Percentiles rank a stretch among this genome's conserved stretches.
Evolutionary conservation across 192 early-diverging fungal species (phyloP).

Genomic region (Backusella psychrophila): DNA sequence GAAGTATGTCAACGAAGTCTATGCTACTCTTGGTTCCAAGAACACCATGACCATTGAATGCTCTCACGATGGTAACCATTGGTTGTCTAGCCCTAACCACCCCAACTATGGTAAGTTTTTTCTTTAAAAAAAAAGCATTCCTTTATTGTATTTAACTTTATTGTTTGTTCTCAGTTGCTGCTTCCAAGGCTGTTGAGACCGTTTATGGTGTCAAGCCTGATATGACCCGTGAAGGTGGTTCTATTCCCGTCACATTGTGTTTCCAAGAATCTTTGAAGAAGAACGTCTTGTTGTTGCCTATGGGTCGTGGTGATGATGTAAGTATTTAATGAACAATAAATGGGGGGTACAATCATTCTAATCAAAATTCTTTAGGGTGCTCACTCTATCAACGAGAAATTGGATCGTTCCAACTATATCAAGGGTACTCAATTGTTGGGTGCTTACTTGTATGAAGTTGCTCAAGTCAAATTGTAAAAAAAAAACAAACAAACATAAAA

Average conservation of each 20-base stretch:
- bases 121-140: not conserved
- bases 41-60: slow-evolving; percentile 76
- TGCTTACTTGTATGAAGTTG: slow-evolving; percentile 88
- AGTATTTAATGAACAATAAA: slow-evolving; percentile 12
- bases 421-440: slow-evolving; percentile 94
- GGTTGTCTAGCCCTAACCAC: slow-evolving; percentile 90
- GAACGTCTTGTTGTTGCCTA: slow-evolving; percentile 91
- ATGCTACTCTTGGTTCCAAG: slow-evolving; percentile 87
- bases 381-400: slow-evolving; percentile 97
- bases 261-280: slow-evolving; percentile 94
- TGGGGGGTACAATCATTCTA: not conserved
- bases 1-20: slow-evolving; percentile 77
- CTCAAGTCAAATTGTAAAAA: slow-evolving; percentile 29
- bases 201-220: slow-evolving; percentile 94
- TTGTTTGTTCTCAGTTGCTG: slow-evolving; percentile 64
- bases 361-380: slow-evolving; percentile 61
- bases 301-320: slow-evolving; percentile 88
- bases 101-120: slow-evolving; percentile 81
- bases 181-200: slow-evolving; percentile 83
- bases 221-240: slow-evolving; percentile 96
- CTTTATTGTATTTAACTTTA: not conserved
- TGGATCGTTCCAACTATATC: slow-evolving; percentile 91
- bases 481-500: not conserved
- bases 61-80: slow-evolving; percentile 83
- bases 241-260: slow-evolving; percentile 95